phyloP scores from a whole-genome alignment of 164 flowering plant genomes.

The Nelumbo lutea region DNA sequence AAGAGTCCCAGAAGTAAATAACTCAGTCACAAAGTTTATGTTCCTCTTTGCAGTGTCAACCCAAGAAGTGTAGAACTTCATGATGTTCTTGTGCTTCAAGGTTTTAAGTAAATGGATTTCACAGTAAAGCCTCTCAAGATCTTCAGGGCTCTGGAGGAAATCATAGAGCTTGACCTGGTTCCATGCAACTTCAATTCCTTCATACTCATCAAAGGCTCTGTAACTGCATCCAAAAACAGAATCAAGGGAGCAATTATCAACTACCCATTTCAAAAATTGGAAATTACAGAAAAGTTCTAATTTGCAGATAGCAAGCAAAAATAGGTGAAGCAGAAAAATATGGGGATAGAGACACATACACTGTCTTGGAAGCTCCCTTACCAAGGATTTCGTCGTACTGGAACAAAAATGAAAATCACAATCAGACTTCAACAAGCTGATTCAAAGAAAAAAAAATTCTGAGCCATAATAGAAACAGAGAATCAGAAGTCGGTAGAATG shows the following conservation, averaged over 20 bases:
- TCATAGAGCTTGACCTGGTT: conserved; percentile 91
- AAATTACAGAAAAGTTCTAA: conserved; percentile 8
- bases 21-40: conserved; percentile 93
- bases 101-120: conserved; percentile 95
- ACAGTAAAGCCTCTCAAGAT: conserved; percentile 83
- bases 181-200: conserved; percentile 99
- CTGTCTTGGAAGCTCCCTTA: conserved; percentile 94
- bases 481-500: neutral
- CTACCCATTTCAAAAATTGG: neutral
- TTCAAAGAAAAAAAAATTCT: neutral
- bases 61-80: conserved; percentile 98
- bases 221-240: conserved; percentile 38
- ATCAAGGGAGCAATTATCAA: neutral
- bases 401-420: conserved; percentile 11
- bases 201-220: conserved; percentile 90
- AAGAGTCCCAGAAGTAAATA: conserved; percentile 97
- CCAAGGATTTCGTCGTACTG: conserved; percentile 94
- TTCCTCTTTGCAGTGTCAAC: conserved; percentile 76
- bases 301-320: neutral
- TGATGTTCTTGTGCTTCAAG: conserved; percentile 79
- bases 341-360: conserved; percentile 43
- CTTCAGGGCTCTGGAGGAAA: conserved; percentile 73
- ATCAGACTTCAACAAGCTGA: neutral
- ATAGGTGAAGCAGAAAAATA: neutral
- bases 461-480: neutral